Base-by-base conservation (phyloP, 179 eudicot genomes). In the Carnegiea gigantea region DNA sequence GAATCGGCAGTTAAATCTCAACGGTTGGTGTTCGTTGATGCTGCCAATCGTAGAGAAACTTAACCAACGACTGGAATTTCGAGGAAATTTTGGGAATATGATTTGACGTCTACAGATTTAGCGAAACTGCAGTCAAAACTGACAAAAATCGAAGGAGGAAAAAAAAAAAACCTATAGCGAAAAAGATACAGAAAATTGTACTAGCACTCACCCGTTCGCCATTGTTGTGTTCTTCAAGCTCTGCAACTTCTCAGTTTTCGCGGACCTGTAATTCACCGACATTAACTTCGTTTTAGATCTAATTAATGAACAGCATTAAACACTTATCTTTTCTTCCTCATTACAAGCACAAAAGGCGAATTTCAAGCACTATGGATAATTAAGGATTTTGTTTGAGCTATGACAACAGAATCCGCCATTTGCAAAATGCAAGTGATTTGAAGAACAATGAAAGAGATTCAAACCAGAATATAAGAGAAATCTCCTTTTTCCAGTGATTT, bases 211-310 rank as follows among this genome's bases (percentile, higher is more conserved):
- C 98, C 83, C 83, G 8, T 82, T 84, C 87, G 89, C 93, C 92
- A 92, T 90, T 87, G 93, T 84, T 83, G 89, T 85, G 89, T 86
- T 89, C 75, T 84, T 90, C 46, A 83, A 85, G 93, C 89, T 91
- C 87, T 83, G 89, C 33, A 82, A 73, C 76, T 88, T 78, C 86
- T 78, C 84, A 70, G 83, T 80, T 87, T 83, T 89, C 59, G 2
- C 79, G n/a, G 72, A 48, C 83, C 95, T 93, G 93, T 38, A 78
- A 78, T 54, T 12, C 77, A 6, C 71, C 57, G 14, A 80, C 44
- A 51, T 36, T 11, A 81, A 18, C 44, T 26, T 13, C 36, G 20
- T 79, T 36, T 80, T 15, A 57, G 70, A n/a, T 62, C 46, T 49
- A 12, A n/a, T 7, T 49, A 12, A n/a, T 7, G 17, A 51, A 79